Evolutionary conservation across 2,329 filamentous ascomycete genomes (phyloP).

Genomic region (Ophiocordyceps sinensis): DNA sequence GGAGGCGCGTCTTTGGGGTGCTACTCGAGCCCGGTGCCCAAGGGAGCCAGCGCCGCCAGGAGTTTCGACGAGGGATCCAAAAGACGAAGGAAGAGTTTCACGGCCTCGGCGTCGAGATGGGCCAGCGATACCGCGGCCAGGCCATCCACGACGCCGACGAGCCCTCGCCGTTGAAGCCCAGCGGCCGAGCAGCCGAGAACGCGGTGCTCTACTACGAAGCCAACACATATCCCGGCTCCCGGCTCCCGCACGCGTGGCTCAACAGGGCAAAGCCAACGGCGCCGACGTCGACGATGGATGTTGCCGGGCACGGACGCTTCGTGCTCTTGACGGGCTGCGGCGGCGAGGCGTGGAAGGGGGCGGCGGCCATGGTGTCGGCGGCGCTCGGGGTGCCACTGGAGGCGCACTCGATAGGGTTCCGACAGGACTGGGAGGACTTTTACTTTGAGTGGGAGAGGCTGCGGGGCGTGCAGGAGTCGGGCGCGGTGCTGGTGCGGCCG

Average conservation of each 20-base stretch:
- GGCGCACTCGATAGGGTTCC: constrained; percentile 38
- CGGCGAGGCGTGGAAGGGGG: constrained; percentile 36
- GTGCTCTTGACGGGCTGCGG: constrained; percentile 38
- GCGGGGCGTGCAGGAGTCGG: constrained; percentile 40
- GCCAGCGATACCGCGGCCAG: constrained; percentile 33
- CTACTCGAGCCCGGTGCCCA: constrained; percentile 20
- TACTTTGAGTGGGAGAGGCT: constrained; percentile 44
- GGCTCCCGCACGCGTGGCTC: constrained; percentile 50
- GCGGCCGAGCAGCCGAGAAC: constrained; percentile 17
- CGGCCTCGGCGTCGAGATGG: constrained; percentile 44
- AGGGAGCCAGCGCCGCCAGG: constrained; percentile 22
- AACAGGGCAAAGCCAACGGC: constrained; percentile 29
- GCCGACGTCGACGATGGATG: constrained; percentile 41
- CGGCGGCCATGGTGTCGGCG: constrained; percentile 23
- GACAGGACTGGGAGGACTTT: constrained; percentile 45
- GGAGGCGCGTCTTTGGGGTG: constrained; percentile 23
- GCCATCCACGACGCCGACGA: constrained; percentile 32
- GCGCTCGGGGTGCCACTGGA: constrained; percentile 30
- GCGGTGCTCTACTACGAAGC: constrained; percentile 25
- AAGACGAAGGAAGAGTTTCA: constrained; percentile 34
- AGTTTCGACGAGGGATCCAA: constrained; percentile 25
- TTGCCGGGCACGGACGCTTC: constrained; percentile 41
- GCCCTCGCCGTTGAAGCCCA: constrained; percentile 1
- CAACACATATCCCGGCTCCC: constrained; percentile 42
- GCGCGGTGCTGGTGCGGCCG: constrained; percentile 41